Conservation (phyloP, 1,139 yeast species). For the Hyphopichia wangnamkhiaoensis region DNA sequence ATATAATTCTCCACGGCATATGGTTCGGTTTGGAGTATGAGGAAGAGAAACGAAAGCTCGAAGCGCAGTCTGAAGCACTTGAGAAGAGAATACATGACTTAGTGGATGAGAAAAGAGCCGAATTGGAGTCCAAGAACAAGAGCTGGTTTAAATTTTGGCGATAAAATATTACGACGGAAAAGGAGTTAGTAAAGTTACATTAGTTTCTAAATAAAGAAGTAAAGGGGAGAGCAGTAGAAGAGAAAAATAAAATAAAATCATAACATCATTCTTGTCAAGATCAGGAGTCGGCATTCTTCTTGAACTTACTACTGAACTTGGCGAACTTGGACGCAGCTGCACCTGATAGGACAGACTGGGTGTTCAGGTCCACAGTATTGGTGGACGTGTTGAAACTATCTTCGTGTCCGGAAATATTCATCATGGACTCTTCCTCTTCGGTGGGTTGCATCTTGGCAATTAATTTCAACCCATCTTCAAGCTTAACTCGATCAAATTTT, state of each 20-base stretch:
- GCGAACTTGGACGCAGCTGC: slow-evolving; percentile 44
- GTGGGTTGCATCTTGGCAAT: slow-evolving; percentile 37
- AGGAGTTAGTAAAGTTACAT: no score
- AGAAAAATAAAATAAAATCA: no score
- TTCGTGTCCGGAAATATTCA: slow-evolving; percentile 12
- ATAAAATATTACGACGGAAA: background rate
- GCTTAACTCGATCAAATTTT: slow-evolving; percentile 41
- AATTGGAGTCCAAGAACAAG: slow-evolving; percentile 11
- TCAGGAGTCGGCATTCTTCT: slow-evolving; percentile 16
- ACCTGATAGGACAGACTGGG: slow-evolving; percentile 26
- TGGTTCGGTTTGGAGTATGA: slow-evolving; percentile 36
- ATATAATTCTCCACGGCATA: slow-evolving; percentile 35
- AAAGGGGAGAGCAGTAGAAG: no score
- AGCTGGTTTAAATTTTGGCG: slow-evolving; percentile 6
- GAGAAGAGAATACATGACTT: slow-evolving; percentile 34
- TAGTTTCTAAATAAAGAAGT: no score
- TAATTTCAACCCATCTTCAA: slow-evolving; percentile 42
- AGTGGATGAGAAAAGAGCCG: slow-evolving; percentile 29
- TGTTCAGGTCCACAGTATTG: slow-evolving; percentile 21
- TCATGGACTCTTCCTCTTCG: slow-evolving; percentile 14
- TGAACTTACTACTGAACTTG: slow-evolving; percentile 40
- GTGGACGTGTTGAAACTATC: slow-evolving; percentile 21
- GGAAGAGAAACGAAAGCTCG: slow-evolving; percentile 27
- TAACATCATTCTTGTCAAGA: no score
- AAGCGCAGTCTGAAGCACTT: slow-evolving; percentile 23